Conservation (phyloP, 495 filamentous ascomycete genomes). For the Penicillium subrubescens region DNA sequence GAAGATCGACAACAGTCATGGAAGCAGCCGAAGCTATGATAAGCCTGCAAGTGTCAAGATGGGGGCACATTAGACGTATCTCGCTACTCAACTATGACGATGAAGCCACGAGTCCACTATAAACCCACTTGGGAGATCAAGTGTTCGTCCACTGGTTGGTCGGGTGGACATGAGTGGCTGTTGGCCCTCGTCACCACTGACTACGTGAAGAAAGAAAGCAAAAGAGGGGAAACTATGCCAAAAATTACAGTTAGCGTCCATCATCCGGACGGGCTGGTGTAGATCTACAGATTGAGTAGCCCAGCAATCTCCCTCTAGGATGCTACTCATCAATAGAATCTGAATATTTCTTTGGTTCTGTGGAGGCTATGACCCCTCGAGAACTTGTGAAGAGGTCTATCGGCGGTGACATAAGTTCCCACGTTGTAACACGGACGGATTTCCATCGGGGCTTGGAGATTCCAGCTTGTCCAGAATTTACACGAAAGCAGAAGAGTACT, state of each 20-base stretch:
- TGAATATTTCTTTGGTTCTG: background rate
- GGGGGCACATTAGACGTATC: background rate
- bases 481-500: background rate
- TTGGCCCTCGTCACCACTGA: background rate
- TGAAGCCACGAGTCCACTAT: background rate
- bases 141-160: background rate
- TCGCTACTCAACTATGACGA: background rate
- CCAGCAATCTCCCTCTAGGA: background rate
- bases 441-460: background rate
- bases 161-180: background rate
- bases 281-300: background rate
- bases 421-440: background rate
- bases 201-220: background rate
- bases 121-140: background rate
- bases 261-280: background rate
- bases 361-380: background rate
- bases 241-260: background rate
- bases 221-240: background rate
- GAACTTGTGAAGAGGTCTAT: background rate
- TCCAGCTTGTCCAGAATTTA: background rate
- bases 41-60: background rate
- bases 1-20: constrained; percentile 1
- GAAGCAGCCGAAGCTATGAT: constrained; percentile 1
- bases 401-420: background rate
- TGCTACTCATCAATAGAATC: background rate